Percentiles rank a stretch among this genome's conserved stretches.
These are phyloP conservation scores for Grosmannia serpens DNA, from an alignment of 2,329 filamentous ascomycete species.

Conservation along the genomic window DNA sequence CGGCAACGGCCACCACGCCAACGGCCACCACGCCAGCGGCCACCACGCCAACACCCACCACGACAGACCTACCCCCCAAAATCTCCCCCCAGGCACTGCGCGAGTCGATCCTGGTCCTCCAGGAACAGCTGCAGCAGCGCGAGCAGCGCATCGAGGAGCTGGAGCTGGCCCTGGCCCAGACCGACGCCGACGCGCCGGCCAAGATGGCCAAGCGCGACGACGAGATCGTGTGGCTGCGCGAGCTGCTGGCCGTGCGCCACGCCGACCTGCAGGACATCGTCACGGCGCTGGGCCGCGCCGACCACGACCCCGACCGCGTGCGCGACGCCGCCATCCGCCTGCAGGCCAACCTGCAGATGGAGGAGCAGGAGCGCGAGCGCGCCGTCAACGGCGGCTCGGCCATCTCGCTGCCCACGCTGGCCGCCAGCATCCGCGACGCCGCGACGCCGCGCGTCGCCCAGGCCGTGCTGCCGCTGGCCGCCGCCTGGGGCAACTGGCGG, in stretches of 20 bases:
- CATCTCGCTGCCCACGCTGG: slow-evolving; percentile 58
- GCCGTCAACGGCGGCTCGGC: slow-evolving; percentile 60
- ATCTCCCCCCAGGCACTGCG: slow-evolving; percentile 89
- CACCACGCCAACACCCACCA: not conserved
- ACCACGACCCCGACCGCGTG: slow-evolving; percentile 66
- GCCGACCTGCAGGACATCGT: slow-evolving; percentile 92
- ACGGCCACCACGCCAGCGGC: not conserved
- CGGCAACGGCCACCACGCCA: slow-evolving; percentile 16
- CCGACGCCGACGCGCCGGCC: slow-evolving; percentile 64
- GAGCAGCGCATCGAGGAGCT: slow-evolving; percentile 83
- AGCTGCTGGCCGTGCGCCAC: slow-evolving; percentile 80
- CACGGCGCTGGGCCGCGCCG: slow-evolving; percentile 59
- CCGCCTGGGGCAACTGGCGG: slow-evolving; percentile 95
- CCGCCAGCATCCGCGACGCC: slow-evolving; percentile 54
- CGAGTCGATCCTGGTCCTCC: slow-evolving; percentile 90
- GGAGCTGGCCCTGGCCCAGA: slow-evolving; percentile 55
- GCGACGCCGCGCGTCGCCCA: slow-evolving; percentile 75
- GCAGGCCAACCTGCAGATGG: slow-evolving; percentile 93
- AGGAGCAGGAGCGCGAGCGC: slow-evolving; percentile 87
- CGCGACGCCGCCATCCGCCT: slow-evolving; percentile 88
- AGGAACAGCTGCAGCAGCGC: slow-evolving; percentile 92
- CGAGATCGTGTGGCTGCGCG: slow-evolving; percentile 89
- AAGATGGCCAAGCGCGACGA: slow-evolving; percentile 89
- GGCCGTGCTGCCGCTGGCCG: slow-evolving; percentile 63
- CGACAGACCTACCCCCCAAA: slow-evolving; percentile 48